Base-by-base conservation (phyloP, 2,329 filamentous ascomycete species). In the Pseudogymnoascus sp. region DNA sequence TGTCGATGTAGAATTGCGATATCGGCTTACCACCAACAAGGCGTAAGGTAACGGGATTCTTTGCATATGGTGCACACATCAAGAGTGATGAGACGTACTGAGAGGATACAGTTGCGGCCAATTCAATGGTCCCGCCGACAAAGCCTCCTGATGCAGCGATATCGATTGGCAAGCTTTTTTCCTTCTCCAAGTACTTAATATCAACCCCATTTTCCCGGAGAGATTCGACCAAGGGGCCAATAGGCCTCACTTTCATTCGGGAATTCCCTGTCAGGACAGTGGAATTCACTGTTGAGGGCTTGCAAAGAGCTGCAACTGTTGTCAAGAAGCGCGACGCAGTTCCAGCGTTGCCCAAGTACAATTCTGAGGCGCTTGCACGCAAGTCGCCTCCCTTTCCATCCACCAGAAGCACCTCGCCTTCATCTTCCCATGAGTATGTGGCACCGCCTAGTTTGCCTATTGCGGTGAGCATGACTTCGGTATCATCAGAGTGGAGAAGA, bases 71-170 rank as follows among this genome's bases (percentile, higher is more conserved):
- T 0, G 95, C 95, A 64, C 92, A 96, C 91, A 99, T 96, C 61
- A 99, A 81, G 67, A 99, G 87, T 1, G 93, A 97, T 0, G 95
- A 97, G 38, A 99, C 95, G 73, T 97, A 99, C 77, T 99, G 95
- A n/a, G 95, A 97, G 7, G 95, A 99, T 15, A 97, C 89, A 44
- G 95, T 97, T 0, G 95, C 95, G 10, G 93, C 91, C 63, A 99
- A 82, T 73, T 96, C 90, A 70, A 99, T 97, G 29, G 89, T 82
- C 38, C 95, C 95, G 63, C 93, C 93, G 56, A 86, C 84, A 68
- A 97, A 88, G 3, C 93, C 93, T 59, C 87, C 88, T 23, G 89
- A 89, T 53, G 95, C 92, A 66, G 88, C 84, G 60, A 99, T 88
- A 64, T 87, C 85, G 11, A 99, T 78, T 0, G 95, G 95, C 44